phyloP scores from a whole-genome alignment of 2,329 filamentous ascomycete species.

The Magnaporthiopsis poae region DNA sequence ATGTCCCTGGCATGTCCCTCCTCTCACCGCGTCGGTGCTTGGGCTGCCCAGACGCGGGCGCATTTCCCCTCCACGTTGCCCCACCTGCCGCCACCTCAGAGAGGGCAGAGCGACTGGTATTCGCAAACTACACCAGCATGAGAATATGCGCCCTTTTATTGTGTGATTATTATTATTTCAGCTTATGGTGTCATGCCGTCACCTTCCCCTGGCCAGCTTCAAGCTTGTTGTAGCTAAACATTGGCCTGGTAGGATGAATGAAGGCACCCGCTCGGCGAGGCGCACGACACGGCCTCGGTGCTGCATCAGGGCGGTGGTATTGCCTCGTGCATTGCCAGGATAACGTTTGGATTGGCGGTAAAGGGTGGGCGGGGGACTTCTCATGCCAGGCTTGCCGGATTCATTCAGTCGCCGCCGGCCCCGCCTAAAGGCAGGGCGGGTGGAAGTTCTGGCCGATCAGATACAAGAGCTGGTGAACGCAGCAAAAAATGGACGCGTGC shows the following conservation, averaged over 20 bases:
- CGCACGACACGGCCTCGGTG: background rate
- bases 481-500: background rate
- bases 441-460: background rate
- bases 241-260: no score
- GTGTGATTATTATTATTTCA: background rate
- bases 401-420: background rate
- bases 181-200: background rate
- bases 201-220: no score
- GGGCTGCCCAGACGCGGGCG: no score
- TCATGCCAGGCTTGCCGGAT: background rate
- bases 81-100: background rate
- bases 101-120: background rate
- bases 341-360: background rate
- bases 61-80: background rate
- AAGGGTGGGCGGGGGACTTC: background rate
- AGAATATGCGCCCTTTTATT: background rate
- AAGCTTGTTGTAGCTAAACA: no score
- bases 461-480: background rate
- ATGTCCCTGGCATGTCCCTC: background rate
- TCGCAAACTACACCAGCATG: background rate
- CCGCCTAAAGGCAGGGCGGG: background rate
- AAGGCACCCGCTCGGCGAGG: background rate
- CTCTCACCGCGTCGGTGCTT: background rate
- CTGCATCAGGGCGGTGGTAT: background rate
- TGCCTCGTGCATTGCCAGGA: background rate